phyloP scores from a whole-genome alignment of 2,329 filamentous ascomycete genomes.

The Emmonsiellopsis sp. region DNA sequence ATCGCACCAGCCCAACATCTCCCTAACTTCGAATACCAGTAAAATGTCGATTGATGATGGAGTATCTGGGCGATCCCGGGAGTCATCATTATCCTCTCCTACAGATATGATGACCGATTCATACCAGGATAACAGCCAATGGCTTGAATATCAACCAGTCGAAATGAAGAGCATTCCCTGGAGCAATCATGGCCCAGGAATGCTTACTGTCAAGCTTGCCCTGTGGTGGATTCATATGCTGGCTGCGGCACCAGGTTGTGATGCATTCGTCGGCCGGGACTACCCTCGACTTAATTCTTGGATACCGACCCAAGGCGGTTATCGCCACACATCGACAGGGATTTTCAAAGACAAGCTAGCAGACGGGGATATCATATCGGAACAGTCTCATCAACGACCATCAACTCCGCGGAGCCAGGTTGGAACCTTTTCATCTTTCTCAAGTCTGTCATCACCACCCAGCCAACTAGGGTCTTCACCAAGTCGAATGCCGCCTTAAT shows the following conservation, averaged over 20 bases:
- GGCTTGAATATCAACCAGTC: neutral
- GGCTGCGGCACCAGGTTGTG: neutral
- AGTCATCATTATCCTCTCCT: neutral
- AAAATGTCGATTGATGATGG: neutral
- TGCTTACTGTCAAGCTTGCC: slow-evolving; percentile 6
- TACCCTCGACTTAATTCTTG: slow-evolving; percentile 3
- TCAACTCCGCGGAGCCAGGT: neutral
- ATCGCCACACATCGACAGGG: neutral
- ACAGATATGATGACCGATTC: neutral
- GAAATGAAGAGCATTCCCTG: slow-evolving; percentile 5
- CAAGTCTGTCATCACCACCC: neutral
- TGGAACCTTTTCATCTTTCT: neutral
- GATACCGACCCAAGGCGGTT: neutral
- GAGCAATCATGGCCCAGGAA: neutral
- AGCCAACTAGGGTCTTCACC: neutral
- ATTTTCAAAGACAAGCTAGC: neutral
- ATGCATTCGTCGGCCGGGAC: neutral
- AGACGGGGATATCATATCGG: neutral
- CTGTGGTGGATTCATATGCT: slow-evolving; percentile 6
- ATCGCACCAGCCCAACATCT: neutral
- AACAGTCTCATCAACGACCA: neutral
- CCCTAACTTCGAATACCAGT: neutral
- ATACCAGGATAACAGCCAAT: neutral
- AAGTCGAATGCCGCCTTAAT: neutral
- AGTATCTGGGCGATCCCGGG: neutral